A percentile compares a stretch with the other conserved stretches of the same genome.
These are phyloP conservation scores for Acer campestre DNA, from an alignment of 345 rosid genomes.

Conservation along the genomic window DNA sequence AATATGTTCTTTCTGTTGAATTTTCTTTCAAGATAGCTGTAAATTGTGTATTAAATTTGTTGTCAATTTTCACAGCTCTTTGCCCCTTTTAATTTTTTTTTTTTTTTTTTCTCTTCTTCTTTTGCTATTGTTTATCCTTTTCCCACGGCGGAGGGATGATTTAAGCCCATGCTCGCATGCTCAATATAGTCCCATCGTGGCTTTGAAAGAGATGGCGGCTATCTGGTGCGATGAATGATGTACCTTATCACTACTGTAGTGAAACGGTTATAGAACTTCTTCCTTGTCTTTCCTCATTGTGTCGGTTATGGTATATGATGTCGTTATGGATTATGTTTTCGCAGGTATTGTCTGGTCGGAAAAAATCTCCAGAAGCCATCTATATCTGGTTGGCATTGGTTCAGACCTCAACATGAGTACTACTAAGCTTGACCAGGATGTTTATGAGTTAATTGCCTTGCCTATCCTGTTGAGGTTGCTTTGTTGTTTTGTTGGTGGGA, in stretches of 20 bases:
- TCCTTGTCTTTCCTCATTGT: background rate
- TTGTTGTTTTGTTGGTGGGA: background rate
- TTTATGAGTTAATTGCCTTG: background rate
- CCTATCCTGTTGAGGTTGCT: background rate
- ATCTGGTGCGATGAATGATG: constrained; percentile 36
- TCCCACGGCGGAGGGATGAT: constrained; percentile 37
- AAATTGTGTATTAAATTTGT: constrained; percentile 18
- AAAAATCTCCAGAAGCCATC: constrained; percentile 2
- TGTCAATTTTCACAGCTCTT: constrained; percentile 20
- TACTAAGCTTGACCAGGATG: background rate
- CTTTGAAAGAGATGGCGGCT: constrained; percentile 31
- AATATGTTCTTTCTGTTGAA: constrained; percentile 8
- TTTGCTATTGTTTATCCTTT: constrained; percentile 23
- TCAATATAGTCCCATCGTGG: constrained; percentile 25
- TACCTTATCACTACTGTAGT: constrained; percentile 10
- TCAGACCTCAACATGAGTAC: background rate
- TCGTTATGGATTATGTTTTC: background rate
- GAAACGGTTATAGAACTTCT: constrained; percentile 22
- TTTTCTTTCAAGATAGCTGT: constrained; percentile 13
- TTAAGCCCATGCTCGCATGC: constrained; percentile 39
- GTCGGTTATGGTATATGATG: constrained; percentile 13
- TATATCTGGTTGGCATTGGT: background rate
- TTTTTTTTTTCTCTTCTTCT: background rate
- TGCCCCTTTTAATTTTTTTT: constrained; percentile 25
- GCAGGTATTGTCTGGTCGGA: constrained; percentile 17